These are phyloP conservation scores for Scheffersomyces stipitis DNA, from an alignment of 805 yeast species.

Conservation along the genomic window DNA sequence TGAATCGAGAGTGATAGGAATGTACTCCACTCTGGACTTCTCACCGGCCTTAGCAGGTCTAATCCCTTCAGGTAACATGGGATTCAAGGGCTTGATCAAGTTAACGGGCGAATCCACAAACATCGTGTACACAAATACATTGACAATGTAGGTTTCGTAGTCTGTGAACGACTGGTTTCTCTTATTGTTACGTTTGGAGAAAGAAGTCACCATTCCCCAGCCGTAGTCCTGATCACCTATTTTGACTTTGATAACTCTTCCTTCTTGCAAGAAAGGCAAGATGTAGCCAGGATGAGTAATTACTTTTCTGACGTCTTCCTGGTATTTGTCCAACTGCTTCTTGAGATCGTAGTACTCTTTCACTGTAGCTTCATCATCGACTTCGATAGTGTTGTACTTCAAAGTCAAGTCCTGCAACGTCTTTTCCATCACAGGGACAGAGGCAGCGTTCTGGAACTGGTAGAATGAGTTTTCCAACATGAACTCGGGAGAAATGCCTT, in stretches of 20 bases:
- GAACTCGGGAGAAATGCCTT: conserved; percentile 96
- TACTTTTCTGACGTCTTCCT: conserved; percentile 73
- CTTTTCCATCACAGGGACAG: conserved; percentile 82
- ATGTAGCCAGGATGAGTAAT: conserved; percentile 90
- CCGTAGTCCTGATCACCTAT: conserved; percentile 74
- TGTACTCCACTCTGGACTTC: conserved; percentile 66
- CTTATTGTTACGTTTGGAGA: conserved; percentile 66
- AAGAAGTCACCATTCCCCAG: conserved; percentile 91
- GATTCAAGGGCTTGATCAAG: conserved; percentile 73
- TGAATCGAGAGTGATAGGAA: conserved; percentile 83
- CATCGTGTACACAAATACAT: conserved; percentile 76
- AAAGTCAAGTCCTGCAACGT: conserved; percentile 55
- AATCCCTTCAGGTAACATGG: conserved; percentile 82
- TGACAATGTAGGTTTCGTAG: conserved; percentile 87
- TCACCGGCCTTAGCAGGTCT: conserved; percentile 80
- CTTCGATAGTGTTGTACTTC: conserved; percentile 46
- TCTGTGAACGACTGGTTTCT: conserved; percentile 66
- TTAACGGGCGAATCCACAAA: conserved; percentile 83
- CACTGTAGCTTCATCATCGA: conserved; percentile 66
- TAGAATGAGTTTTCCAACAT: conserved; percentile 93
- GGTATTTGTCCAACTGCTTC: conserved; percentile 68
- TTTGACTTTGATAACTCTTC: conserved; percentile 73
- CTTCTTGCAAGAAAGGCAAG: conserved; percentile 82
- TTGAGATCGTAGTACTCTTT: conserved; percentile 82
- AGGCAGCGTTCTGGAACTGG: conserved; percentile 91